A percentile compares a stretch with the other conserved stretches of the same genome.
Evolutionary conservation across 805 yeast species (phyloP).

Genomic region (Wickerhamiella hasegawae): DNA sequence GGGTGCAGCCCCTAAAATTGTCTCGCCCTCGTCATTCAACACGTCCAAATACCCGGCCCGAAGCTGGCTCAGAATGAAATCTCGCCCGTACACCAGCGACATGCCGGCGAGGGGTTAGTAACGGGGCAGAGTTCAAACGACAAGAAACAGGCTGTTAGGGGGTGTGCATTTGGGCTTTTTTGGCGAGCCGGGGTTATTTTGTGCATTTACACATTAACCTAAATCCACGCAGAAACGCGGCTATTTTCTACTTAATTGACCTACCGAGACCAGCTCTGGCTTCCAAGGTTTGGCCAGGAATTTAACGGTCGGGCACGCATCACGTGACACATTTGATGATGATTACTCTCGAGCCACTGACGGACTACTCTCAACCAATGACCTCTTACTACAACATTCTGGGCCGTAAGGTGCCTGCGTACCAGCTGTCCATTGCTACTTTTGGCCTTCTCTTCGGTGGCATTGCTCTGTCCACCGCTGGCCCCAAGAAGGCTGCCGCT

Average conservation of each 20-base stretch:
- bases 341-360: no score
- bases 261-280: no score
- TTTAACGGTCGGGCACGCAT: no score
- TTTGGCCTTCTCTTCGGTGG: constrained; percentile 49
- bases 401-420: constrained; percentile 74
- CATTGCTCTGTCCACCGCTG: constrained; percentile 57
- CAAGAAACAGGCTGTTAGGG: no score
- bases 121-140: no score
- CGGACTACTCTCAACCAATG: constrained; percentile 34
- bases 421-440: constrained; percentile 75
- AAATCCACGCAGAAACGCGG: no score
- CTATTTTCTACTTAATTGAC: no score
- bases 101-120: constrained; percentile 6
- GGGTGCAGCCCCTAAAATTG: neutral
- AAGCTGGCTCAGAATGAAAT: constrained; percentile 19
- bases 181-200: no score
- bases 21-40: constrained; percentile 15
- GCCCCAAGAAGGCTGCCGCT: constrained; percentile 36
- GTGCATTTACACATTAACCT: no score
- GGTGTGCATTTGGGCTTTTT: no score
- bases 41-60: constrained; percentile 18
- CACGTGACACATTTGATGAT: no score
- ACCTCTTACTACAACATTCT: constrained; percentile 72
- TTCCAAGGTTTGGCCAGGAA: no score
- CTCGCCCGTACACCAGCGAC: constrained; percentile 19